These are phyloP conservation scores for Acanthamoeba triangularis DNA, from an alignment of 208 protist species.

Conservation along the genomic window DNA sequence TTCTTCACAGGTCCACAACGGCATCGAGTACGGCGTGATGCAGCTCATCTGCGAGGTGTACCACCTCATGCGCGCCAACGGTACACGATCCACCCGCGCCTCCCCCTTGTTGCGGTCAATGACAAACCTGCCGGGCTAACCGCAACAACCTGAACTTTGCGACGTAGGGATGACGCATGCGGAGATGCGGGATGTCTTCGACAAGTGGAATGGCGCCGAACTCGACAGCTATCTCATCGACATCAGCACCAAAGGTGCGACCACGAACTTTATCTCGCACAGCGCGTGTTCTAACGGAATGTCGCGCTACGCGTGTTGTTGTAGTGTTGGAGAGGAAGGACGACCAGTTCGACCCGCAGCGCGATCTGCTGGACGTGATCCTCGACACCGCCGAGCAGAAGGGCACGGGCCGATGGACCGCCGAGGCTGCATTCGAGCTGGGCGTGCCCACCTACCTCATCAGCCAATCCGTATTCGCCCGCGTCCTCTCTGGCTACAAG, in stretches of 20 bases:
- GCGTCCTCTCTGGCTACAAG: conserved; percentile 89
- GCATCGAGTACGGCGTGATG: conserved; percentile 99
- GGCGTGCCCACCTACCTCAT: conserved; percentile 95
- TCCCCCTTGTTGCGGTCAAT: not conserved
- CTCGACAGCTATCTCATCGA: conserved; percentile 99
- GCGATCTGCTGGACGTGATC: conserved; percentile 96
- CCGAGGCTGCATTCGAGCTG: conserved; percentile 92
- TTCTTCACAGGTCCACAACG: conserved; percentile 98
- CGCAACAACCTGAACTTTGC: not conserved
- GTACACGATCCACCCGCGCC: conserved; percentile 44
- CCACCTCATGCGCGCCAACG: conserved; percentile 94
- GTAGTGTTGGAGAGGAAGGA: conserved; percentile 92
- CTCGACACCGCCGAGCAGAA: conserved; percentile 98
- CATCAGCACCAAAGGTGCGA: conserved; percentile 97
- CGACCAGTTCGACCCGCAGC: conserved; percentile 81
- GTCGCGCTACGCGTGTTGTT: not conserved
- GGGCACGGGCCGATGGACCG: conserved; percentile 95
- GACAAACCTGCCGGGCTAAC: no score
- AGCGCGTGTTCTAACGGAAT: no score
- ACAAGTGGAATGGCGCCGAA: conserved; percentile 97
- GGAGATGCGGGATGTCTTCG: conserved; percentile 95
- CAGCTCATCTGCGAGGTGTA: conserved; percentile 98
- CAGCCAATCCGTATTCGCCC: conserved; percentile 95
- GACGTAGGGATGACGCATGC: conserved; percentile 92
- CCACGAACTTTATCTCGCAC: no score